A percentile compares a stretch with the other conserved stretches of the same genome.
These are phyloP conservation scores for Rhodomyrtus psidioides DNA, from an alignment of 441 rosid species.

Conservation along the genomic window DNA sequence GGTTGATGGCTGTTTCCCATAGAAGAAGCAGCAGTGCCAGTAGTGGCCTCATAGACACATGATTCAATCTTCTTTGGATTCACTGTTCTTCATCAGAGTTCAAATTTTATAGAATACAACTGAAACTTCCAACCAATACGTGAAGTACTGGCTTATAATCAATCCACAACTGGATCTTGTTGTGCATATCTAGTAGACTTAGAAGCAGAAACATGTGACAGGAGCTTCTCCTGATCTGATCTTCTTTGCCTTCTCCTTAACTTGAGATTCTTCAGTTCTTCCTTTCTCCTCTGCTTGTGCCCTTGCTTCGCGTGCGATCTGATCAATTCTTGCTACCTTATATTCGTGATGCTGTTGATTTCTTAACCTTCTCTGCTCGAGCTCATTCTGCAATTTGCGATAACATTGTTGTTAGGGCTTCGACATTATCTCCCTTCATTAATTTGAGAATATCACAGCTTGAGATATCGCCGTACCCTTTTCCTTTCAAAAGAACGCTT, in stretches of 20 bases:
- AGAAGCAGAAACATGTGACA: conserved; percentile 42
- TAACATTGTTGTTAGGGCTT: neutral
- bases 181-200: conserved; percentile 2
- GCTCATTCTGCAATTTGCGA: conserved; percentile 35
- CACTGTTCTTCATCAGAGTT: neutral
- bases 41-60: neutral
- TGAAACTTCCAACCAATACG: neutral
- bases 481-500: conserved; percentile 45
- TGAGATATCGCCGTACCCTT: conserved; percentile 27
- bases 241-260: conserved; percentile 36
- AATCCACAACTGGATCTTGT: neutral
- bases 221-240: conserved; percentile 32
- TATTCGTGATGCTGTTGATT: conserved; percentile 37
- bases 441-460: neutral
- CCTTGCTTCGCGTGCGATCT: conserved; percentile 51
- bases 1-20: neutral
- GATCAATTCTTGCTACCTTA: conserved; percentile 50
- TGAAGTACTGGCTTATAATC: neutral
- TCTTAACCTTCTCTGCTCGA: conserved; percentile 44
- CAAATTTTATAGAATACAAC: neutral
- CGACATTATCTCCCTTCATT: neutral
- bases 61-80: neutral
- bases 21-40: neutral
- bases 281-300: conserved; percentile 53
- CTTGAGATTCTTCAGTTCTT: conserved; percentile 37